Base-by-base conservation (phyloP, 257 asterid species). In the Solanum rostratum region DNA sequence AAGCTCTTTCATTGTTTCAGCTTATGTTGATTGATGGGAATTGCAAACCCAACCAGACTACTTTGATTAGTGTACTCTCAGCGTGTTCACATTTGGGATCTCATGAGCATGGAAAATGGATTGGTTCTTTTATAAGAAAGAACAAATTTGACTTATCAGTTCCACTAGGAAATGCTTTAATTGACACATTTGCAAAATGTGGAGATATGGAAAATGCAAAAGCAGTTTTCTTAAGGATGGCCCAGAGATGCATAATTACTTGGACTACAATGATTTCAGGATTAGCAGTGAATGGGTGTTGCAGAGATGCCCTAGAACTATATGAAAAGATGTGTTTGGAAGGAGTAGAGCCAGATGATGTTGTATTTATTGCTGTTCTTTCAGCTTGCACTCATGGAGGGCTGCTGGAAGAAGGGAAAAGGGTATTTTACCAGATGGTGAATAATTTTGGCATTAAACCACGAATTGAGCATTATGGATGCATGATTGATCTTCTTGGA, bases 201-300 rank as follows among this genome's bases (percentile, higher is more conserved):
- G 93, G 93, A 37, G 93, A 90, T 85, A 85, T 90, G 60, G 90
- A 87, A 37, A 91, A 82, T n/a, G 93, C 92, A 7, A 79, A 68
- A 29, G 85, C 43, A 52, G 85, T 89, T 78, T 92, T 92, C 55
- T 10, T 76, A 1, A 86, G 84, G 73, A 86, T 92, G 93, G 16
- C 57, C 3, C 57, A 83, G 71, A 89, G 71, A 88, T 89, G 93
- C 43, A 71, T 92, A 79, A 89, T 89, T 86, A 89, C 92, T 50
- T 92, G 92, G 93, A 90, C 93, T 84, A 62, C 92, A 24, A 90
- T 90, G 91, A 84, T 90, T 39, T 89, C 90, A 1, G 93, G 92
- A 39, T 81, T 90, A 79, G 92, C 92, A 52, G 87, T 85, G 22
- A 89, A 92, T 74, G 91, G 93, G 16, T 85, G 71, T 45, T 85